Evolutionary conservation across 2,329 filamentous ascomycete genomes (phyloP).

Genomic region (Talaromyces atroroseus): DNA sequence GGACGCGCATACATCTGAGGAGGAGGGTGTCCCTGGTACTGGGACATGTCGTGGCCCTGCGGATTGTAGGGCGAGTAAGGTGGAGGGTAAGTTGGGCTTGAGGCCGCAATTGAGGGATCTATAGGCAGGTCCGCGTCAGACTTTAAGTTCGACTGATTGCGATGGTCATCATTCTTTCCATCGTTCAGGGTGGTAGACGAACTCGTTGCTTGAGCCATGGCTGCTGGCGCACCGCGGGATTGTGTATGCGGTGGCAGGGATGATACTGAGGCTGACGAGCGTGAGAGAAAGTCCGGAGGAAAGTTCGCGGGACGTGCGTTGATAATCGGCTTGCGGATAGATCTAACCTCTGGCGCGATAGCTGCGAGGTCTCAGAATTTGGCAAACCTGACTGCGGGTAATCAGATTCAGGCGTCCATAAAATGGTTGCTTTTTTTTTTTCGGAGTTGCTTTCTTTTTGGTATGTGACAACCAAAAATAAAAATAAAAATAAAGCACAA

Average conservation of each 20-base stretch:
- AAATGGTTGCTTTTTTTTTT: conserved; percentile 21
- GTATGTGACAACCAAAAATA: neutral
- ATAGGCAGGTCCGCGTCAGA: conserved; percentile 97
- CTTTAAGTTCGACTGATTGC: conserved; percentile 62
- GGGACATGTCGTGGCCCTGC: conserved; percentile 78
- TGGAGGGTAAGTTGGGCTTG: conserved; percentile 85
- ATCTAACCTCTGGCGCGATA: conserved; percentile 61
- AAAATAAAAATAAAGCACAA: no score
- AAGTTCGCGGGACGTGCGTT: conserved; percentile 75
- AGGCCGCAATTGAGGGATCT: conserved; percentile 96
- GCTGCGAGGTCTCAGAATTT: conserved; percentile 65
- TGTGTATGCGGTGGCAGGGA: conserved; percentile 61
- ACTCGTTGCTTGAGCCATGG: conserved; percentile 99
- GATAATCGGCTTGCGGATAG: conserved; percentile 84
- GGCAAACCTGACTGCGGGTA: conserved; percentile 85
- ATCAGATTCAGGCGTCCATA: conserved; percentile 63
- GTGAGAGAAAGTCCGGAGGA: conserved; percentile 61
- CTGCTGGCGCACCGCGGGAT: conserved; percentile 71
- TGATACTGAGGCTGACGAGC: conserved; percentile 71
- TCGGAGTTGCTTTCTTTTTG: neutral
- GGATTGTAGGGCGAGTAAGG: conserved; percentile 82
- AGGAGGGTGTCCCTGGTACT: conserved; percentile 51
- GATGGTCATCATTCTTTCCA: conserved; percentile 68
- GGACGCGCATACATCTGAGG: conserved; percentile 45
- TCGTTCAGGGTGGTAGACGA: conserved; percentile 84